A percentile compares a stretch with the other conserved stretches of the same genome.
phyloP scores from a whole-genome alignment of 1,139 yeast species.

The Magnusiomyces paraingens region DNA sequence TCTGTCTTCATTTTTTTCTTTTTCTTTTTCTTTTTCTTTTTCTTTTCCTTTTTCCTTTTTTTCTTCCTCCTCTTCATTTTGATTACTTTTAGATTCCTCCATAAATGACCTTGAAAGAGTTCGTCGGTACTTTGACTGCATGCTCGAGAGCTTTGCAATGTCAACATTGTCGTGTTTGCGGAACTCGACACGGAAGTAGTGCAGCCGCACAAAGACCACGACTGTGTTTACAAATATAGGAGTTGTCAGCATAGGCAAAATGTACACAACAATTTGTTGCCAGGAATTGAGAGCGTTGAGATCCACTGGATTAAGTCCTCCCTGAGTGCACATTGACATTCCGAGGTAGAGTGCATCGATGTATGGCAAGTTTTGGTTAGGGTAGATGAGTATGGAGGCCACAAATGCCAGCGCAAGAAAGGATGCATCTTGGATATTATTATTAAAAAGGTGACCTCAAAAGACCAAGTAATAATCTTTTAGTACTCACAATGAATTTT shows the following conservation, averaged over 20 bases:
- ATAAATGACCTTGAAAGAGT: conserved; percentile 60
- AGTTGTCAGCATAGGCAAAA: conserved; percentile 57
- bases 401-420: conserved; percentile 34
- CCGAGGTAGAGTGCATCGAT: conserved; percentile 76
- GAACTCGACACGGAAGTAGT: conserved; percentile 70
- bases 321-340: conserved; percentile 77
- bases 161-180: conserved; percentile 39
- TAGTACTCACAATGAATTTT: conserved; percentile 3
- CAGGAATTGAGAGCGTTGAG: conserved; percentile 54
- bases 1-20: no score
- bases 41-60: no score
- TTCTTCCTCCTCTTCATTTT: neutral
- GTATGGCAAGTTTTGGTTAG: conserved; percentile 58
- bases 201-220: conserved; percentile 12
- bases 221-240: conserved; percentile 82
- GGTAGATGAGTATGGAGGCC: conserved; percentile 69
- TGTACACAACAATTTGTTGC: conserved; percentile 54
- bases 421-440: conserved; percentile 3
- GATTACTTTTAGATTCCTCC: conserved; percentile 9
- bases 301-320: conserved; percentile 70
- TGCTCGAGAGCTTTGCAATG: conserved; percentile 66
- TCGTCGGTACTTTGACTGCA: conserved; percentile 72
- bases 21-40: no score
- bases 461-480: no score
- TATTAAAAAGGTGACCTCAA: neutral